Evolutionary conservation across 1,284 basidiomycete genomes (phyloP).

Genomic region (Ganoderma boninense): DNA sequence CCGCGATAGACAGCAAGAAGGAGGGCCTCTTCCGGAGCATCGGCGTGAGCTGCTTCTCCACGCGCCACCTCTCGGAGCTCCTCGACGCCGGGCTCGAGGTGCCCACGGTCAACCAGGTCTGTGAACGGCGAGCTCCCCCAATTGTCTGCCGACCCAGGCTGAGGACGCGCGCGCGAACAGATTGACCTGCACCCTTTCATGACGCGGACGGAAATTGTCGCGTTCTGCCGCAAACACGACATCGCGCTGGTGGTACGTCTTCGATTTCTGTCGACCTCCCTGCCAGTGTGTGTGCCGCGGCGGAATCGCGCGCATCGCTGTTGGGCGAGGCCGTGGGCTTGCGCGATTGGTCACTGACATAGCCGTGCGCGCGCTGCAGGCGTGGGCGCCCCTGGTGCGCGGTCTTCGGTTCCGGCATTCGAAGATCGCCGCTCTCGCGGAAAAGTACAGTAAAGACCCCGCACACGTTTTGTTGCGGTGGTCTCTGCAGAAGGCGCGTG

Average conservation of each 20-base stretch:
- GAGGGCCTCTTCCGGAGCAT: conserved; percentile 70
- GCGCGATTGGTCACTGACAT: not conserved
- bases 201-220: conserved; percentile 70
- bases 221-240: conserved; percentile 62
- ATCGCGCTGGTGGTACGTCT: conserved; percentile 68
- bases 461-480: conserved; percentile 80
- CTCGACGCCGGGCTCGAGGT: conserved; percentile 56
- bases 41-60: conserved; percentile 77
- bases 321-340: too few relatives aligned
- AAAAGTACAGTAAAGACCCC: conserved; percentile 66
- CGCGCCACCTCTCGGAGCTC: conserved; percentile 72
- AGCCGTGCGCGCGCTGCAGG: conserved; percentile 49
- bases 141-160: not conserved
- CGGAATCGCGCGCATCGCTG: not conserved
- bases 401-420: conserved; percentile 60
- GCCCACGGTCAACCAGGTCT: conserved; percentile 75
- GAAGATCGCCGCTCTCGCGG: conserved; percentile 48
- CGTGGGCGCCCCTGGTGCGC: conserved; percentile 63
- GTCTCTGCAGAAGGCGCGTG: conserved; percentile 77
- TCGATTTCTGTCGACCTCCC: too few relatives aligned
- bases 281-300: conserved; percentile 23
- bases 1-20: conserved; percentile 63
- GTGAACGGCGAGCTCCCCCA: conserved; percentile 18
- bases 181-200: conserved; percentile 80
- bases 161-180: conserved; percentile 36